Percentiles rank a stretch among this genome's conserved stretches.
These are phyloP conservation scores for Vanderwaltozyma polyspora DNA, from an alignment of 805 yeast genomes.

Conservation along the genomic window DNA sequence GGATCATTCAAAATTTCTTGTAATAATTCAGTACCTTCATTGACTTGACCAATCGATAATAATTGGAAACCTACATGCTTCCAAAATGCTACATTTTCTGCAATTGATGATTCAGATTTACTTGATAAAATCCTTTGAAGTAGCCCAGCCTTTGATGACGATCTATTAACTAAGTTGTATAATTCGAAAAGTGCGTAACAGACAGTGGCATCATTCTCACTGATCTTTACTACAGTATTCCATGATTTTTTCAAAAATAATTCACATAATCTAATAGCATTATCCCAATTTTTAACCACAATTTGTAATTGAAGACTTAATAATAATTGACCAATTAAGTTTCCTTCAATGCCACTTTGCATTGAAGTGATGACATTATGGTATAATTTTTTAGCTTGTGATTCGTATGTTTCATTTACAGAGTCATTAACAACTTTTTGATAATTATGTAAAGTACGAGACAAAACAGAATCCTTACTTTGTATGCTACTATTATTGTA, in stretches of 20 bases:
- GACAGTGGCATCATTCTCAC: slow-evolving; percentile 5
- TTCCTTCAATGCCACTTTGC: slow-evolving; percentile 12
- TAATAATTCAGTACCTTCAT: slow-evolving; percentile 11
- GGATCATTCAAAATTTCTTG: slow-evolving; percentile 4
- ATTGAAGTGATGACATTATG: slow-evolving; percentile 14
- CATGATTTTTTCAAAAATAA: slow-evolving; percentile 10
- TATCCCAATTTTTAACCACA: slow-evolving; percentile 19
- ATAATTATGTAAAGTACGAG: slow-evolving; percentile 18
- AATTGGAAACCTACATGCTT: slow-evolving; percentile 21
- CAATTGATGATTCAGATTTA: background rate
- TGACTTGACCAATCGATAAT: slow-evolving; percentile 11
- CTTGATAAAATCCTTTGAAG: slow-evolving; percentile 9
- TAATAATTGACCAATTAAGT: slow-evolving; percentile 16
- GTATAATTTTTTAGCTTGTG: slow-evolving; percentile 23
- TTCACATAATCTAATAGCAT: slow-evolving; percentile 22
- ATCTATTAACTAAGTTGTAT: slow-evolving; percentile 16
- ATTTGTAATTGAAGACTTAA: slow-evolving; percentile 20
- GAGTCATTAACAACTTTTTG: slow-evolving; percentile 14
- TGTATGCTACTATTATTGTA: slow-evolving; percentile 18
- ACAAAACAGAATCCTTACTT: slow-evolving; percentile 10
- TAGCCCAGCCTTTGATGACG: slow-evolving; percentile 11
- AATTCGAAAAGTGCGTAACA: slow-evolving; percentile 18
- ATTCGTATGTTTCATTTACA: slow-evolving; percentile 18
- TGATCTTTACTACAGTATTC: background rate
- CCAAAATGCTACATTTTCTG: slow-evolving; percentile 15